Conservation (phyloP, 2,329 filamentous ascomycete genomes). For the Lasiodiplodia hormozganensis region DNA sequence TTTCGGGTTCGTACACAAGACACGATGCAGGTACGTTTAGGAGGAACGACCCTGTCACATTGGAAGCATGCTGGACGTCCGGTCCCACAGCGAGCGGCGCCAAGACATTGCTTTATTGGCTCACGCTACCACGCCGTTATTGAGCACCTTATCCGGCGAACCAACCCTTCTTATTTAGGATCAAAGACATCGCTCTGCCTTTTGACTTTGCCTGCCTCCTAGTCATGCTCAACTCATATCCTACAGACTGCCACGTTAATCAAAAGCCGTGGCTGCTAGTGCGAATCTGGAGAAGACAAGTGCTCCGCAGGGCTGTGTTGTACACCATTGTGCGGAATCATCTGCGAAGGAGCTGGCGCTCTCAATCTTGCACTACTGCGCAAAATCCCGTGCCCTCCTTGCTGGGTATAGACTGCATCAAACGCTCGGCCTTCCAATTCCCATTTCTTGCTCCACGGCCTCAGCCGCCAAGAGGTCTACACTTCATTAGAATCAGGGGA, state of each 20-base stretch:
- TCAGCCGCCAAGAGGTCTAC: conserved; percentile 24
- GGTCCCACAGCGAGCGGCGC: conserved; percentile 4
- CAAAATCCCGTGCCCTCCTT: conserved; percentile 5
- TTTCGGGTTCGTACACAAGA: background rate
- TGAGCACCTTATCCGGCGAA: conserved; percentile 29
- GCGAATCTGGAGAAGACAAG: background rate
- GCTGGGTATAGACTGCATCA: conserved; percentile 18
- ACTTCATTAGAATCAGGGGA: background rate
- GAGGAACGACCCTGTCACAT: background rate
- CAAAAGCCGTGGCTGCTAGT: conserved; percentile 12
- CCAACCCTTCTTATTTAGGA: conserved; percentile 4
- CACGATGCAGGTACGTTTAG: background rate
- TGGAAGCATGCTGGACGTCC: background rate
- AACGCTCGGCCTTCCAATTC: background rate
- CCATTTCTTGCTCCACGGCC: background rate
- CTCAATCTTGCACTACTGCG: background rate
- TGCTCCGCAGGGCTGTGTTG: conserved; percentile 6
- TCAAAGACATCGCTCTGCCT: conserved; percentile 8
- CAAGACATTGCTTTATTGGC: conserved; percentile 29
- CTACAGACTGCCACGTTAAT: conserved; percentile 26
- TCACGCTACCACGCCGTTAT: conserved; percentile 14
- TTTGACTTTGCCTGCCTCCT: conserved; percentile 10
- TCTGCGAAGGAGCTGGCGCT: conserved; percentile 9
- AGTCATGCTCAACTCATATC: conserved; percentile 9
- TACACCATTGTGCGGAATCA: background rate